phyloP scores from a whole-genome alignment of 1,284 basidiomycete genomes.

The Cryptococcus maquisensis region DNA sequence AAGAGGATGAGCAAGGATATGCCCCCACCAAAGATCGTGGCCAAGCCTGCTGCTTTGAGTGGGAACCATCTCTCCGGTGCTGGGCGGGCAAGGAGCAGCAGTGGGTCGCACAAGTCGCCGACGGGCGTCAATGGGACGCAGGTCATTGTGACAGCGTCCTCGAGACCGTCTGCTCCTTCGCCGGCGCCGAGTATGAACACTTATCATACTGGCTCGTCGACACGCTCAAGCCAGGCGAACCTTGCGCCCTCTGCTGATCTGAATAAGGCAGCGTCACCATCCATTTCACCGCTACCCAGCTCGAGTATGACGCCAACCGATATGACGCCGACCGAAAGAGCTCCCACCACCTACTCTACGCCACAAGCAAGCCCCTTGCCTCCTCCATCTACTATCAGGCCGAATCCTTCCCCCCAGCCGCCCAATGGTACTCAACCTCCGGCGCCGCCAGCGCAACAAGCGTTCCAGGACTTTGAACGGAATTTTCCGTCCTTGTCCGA shows the following conservation, averaged over 20 bases:
- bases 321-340: neutral
- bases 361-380: neutral
- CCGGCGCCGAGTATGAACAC: neutral
- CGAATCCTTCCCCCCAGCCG: neutral
- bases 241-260: no score
- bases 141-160: neutral
- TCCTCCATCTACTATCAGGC: conserved; percentile 1
- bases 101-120: conserved; percentile 3
- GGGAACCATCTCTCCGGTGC: neutral
- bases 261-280: neutral
- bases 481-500: conserved; percentile 45
- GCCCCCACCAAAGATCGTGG: neutral
- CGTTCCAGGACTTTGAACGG: conserved; percentile 34
- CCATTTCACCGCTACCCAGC: neutral
- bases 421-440: neutral
- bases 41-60: conserved; percentile 3
- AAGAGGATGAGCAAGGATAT: conserved; percentile 36
- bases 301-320: neutral
- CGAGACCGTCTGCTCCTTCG: conserved; percentile 2
- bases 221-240: conserved; percentile 8
- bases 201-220: conserved; percentile 25
- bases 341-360: neutral
- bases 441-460: conserved; percentile 10
- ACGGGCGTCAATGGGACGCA: neutral
- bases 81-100: conserved; percentile 10